phyloP scores from a whole-genome alignment of 257 asterid genomes.

The Echium plantagineum region DNA sequence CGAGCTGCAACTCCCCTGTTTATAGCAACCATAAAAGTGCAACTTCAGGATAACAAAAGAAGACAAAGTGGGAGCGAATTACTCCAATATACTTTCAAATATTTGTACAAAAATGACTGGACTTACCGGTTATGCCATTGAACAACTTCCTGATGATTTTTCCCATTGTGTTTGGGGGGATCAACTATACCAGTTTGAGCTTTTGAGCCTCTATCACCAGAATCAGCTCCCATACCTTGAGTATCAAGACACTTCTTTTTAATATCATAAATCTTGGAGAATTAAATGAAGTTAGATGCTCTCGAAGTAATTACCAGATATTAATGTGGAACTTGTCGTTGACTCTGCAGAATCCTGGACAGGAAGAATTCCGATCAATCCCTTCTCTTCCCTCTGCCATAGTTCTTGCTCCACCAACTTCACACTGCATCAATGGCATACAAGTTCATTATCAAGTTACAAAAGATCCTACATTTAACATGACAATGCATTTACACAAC shows the following conservation, averaged over 20 bases:
- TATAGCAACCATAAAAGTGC: slow-evolving; percentile 3
- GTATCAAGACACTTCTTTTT: slow-evolving; percentile 3
- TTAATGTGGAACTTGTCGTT: slow-evolving; percentile 26
- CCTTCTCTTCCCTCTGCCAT: slow-evolving; percentile 99
- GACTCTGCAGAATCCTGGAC: slow-evolving; percentile 76
- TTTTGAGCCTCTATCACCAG: slow-evolving; percentile 39
- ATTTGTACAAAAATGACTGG: background rate
- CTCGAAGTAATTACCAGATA: slow-evolving; percentile 43
- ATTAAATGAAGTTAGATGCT: background rate
- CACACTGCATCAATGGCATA: slow-evolving; percentile 32
- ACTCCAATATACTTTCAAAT: background rate
- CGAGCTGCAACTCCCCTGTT: slow-evolving; percentile 90
- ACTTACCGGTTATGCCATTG: slow-evolving; percentile 87
- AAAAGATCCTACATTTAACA: slow-evolving; percentile 6
- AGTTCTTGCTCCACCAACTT: slow-evolving; percentile 95
- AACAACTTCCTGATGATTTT: slow-evolving; percentile 70
- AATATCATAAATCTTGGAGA: background rate
- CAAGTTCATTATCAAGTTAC: background rate
- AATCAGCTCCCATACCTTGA: slow-evolving; percentile 36
- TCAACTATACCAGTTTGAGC: slow-evolving; percentile 47
- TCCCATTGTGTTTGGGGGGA: slow-evolving; percentile 54
- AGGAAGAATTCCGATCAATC: slow-evolving; percentile 86
- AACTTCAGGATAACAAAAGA: slow-evolving; percentile 3
- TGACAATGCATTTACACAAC: background rate
- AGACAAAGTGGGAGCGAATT: background rate